Evolutionary conservation across 176 grass and related monocot species (phyloP).

Genomic region (Coix lacrymajobi): DNA sequence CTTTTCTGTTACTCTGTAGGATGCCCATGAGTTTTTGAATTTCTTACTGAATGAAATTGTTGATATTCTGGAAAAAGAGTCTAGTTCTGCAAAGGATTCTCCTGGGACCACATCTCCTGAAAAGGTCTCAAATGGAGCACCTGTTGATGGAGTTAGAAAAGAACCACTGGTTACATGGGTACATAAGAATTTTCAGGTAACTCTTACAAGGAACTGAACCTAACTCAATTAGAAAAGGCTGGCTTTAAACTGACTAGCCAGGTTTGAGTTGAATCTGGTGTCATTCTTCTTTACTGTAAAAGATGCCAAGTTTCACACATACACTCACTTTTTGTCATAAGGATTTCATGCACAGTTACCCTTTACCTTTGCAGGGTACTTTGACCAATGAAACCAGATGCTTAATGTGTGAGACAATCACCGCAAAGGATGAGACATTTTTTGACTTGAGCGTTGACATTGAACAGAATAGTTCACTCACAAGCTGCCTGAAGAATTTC

Average conservation of each 20-base stretch:
- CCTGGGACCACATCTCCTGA: slow-evolving; percentile 38
- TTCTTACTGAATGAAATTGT: slow-evolving; percentile 94
- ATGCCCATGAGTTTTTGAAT: slow-evolving; percentile 96
- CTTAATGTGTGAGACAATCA: slow-evolving; percentile 82
- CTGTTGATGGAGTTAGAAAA: slow-evolving; percentile 37
- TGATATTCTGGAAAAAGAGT: slow-evolving; percentile 84
- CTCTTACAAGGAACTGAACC: background rate
- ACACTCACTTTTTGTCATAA: background rate
- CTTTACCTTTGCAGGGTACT: slow-evolving; percentile 57
- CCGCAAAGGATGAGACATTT: slow-evolving; percentile 80
- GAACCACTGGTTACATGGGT: slow-evolving; percentile 77
- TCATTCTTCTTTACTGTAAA: background rate
- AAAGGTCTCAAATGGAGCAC: slow-evolving; percentile 47
- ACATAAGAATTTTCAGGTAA: slow-evolving; percentile 87
- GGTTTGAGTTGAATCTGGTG: background rate
- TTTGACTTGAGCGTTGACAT: slow-evolving; percentile 80
- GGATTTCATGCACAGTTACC: background rate
- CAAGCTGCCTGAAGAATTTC: slow-evolving; percentile 89
- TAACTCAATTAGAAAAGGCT: background rate
- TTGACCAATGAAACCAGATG: slow-evolving; percentile 93
- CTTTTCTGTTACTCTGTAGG: slow-evolving; percentile 51
- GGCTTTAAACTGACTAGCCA: background rate
- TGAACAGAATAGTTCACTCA: slow-evolving; percentile 95
- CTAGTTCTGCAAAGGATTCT: slow-evolving; percentile 39
- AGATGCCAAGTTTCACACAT: background rate